Percentiles rank a stretch among this genome's conserved stretches.
These are phyloP conservation scores for Suhomyces yuchorum DNA, from an alignment of 1,139 yeast species.

Conservation along the genomic window DNA sequence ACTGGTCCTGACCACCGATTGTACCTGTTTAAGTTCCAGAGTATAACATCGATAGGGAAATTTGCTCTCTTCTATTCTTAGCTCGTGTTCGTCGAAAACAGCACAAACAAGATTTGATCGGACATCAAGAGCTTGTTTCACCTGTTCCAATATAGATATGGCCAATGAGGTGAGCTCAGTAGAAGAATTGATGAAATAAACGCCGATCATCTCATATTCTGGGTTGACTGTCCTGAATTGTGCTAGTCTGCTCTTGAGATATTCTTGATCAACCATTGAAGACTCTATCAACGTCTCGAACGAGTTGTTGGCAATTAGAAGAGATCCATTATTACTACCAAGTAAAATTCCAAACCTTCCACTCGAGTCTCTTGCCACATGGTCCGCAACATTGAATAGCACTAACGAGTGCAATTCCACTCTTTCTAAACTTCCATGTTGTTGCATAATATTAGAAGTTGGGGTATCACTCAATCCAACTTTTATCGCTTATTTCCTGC, in stretches of 20 bases:
- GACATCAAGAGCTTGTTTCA: neutral
- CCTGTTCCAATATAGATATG: conserved; percentile 11
- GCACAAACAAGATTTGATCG: conserved; percentile 2
- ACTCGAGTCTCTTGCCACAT: conserved; percentile 20
- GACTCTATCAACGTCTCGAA: conserved; percentile 27
- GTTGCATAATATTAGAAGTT: neutral
- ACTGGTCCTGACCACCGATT: conserved; percentile 21
- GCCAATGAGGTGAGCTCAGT: conserved; percentile 15
- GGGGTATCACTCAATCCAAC: neutral
- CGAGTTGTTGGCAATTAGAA: conserved; percentile 22
- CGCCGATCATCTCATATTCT: conserved; percentile 30
- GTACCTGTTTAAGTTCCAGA: conserved; percentile 5
- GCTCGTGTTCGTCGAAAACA: conserved; percentile 12
- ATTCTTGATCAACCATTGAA: conserved; percentile 25
- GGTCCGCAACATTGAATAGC: conserved; percentile 33
- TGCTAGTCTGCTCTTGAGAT: conserved; percentile 26
- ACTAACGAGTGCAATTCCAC: conserved; percentile 33
- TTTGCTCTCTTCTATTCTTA: conserved; percentile 6
- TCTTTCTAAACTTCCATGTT: conserved; percentile 3
- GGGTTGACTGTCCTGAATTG: conserved; percentile 35
- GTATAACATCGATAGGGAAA: conserved; percentile 10
- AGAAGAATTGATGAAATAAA: conserved; percentile 25
- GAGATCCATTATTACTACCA: conserved; percentile 22
- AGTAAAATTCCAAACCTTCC: conserved; percentile 31
- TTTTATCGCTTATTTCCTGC: neutral